Percentiles rank a stretch among this genome's conserved stretches.
Evolutionary conservation across 1,284 basidiomycete species (phyloP).

Genomic region (Tilletia walkeri): DNA sequence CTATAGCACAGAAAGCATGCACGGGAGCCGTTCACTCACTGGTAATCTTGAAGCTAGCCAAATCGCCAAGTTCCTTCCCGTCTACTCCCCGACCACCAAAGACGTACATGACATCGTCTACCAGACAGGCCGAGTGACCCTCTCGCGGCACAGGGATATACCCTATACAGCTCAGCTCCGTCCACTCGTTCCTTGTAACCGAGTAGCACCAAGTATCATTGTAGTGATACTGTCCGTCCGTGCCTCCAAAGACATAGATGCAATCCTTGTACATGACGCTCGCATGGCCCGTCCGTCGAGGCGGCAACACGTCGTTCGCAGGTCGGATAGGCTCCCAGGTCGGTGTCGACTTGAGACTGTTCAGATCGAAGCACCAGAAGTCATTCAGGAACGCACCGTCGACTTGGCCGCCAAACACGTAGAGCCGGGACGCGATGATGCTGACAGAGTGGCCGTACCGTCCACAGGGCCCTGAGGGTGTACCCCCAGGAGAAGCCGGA

Average conservation of each 20-base stretch:
- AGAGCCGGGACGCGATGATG: slow-evolving; percentile 87
- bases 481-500: slow-evolving; percentile 23
- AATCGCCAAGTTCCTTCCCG: slow-evolving; percentile 89
- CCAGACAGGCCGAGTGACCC: slow-evolving; percentile 91
- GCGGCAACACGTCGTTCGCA: slow-evolving; percentile 66
- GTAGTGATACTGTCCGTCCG: slow-evolving; percentile 97
- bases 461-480: slow-evolving; percentile 68
- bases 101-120: slow-evolving; percentile 97
- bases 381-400: slow-evolving; percentile 82
- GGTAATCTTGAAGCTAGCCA: slow-evolving; percentile 88
- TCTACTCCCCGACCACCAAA: slow-evolving; percentile 97
- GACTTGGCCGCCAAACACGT: slow-evolving; percentile 96
- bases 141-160: slow-evolving; percentile 95
- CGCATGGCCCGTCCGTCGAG: slow-evolving; percentile 87
- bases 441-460: slow-evolving; percentile 94
- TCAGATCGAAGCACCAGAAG: slow-evolving; percentile 90
- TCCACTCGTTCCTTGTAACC: slow-evolving; percentile 76
- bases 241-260: slow-evolving; percentile 88
- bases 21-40: background rate
- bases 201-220: slow-evolving; percentile 99
- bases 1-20: too few relatives aligned
- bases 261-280: slow-evolving; percentile 81
- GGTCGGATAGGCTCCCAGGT: slow-evolving; percentile 73
- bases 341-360: slow-evolving; percentile 53
- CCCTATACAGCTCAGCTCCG: slow-evolving; percentile 92